Percentiles rank a stretch among this genome's conserved stretches.
phyloP scores from a whole-genome alignment of 345 rosid species.

The Boechera stricta region DNA sequence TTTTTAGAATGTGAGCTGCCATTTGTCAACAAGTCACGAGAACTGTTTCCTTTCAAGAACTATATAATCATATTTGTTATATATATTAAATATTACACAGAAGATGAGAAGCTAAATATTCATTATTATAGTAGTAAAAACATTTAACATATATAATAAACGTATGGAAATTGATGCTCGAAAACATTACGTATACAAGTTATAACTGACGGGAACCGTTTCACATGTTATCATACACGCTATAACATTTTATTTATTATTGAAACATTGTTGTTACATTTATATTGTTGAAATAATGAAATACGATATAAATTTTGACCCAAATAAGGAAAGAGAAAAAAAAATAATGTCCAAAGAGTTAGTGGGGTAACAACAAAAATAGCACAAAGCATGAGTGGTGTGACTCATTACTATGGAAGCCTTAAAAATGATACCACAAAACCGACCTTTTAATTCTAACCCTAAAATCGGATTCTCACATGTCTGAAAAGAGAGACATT shows the following conservation, averaged over 20 bases:
- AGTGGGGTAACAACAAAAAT: slow-evolving; percentile 35
- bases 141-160: neutral
- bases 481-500: slow-evolving; percentile 34
- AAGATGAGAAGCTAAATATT: neutral
- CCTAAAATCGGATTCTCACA: slow-evolving; percentile 40
- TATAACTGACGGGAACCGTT: slow-evolving; percentile 4
- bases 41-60: slow-evolving; percentile 4
- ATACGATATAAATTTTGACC: slow-evolving; percentile 7
- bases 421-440: slow-evolving; percentile 22
- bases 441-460: slow-evolving; percentile 45
- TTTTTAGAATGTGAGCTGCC: slow-evolving; percentile 28
- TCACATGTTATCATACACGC: neutral
- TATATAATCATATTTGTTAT: too few species aligned
- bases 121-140: neutral
- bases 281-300: neutral
- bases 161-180: neutral
- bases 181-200: neutral
- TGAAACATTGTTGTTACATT: neutral
- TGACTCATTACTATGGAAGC: slow-evolving; percentile 25
- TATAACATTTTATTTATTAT: neutral
- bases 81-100: too few species aligned
- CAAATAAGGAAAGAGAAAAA: slow-evolving; percentile 2
- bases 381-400: slow-evolving; percentile 38
- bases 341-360: slow-evolving; percentile 11
- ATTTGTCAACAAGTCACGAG: slow-evolving; percentile 38